Base-by-base conservation (phyloP, 2,329 filamentous ascomycete genomes). In the Talaromyces sp. region DNA sequence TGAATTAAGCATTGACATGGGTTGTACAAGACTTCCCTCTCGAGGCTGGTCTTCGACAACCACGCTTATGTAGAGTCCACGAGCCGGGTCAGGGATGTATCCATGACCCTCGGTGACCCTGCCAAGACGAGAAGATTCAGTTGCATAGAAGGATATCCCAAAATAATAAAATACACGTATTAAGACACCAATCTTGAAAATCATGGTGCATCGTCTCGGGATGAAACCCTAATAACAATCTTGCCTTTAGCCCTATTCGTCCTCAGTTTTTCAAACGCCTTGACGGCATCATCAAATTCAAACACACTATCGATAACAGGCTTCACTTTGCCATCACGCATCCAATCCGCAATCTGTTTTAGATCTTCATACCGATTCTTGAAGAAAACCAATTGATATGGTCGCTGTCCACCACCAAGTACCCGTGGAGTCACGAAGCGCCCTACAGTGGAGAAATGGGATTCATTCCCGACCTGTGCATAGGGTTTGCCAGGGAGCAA, bases 191-290 rank as follows among this genome's bases (percentile, higher is more conserved):
- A 33, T n/a, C n/a, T 35, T 13, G 17, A 8, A 19, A 13, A 19
- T 21, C 4, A 17, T 17, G 10, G 10, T 2, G 2, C 17, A 35
- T 8, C 5, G 13, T 39, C 48, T 10, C n/a, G 21, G 13, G 48
- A 19, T 22, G 35, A 19, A 37, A 75, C 70, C 60, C 66, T 70
- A 63, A 81, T 65, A 25, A 88, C 75, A 61, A 88, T 71, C 72
- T 88, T 88, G 0, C 85, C 86, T 61, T 72, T 80, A 1, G 80
- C 76, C 35, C 79, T 76, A 0, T 80, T 80, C 0, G 74, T 80
- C 71, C 81, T 84, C 64, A 87, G 65, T 66, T 78, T 83, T 67
- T 80, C 78, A 69, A 82, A 84, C 1, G 84, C 85, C 65, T 80
- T 77, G 1, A 78, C 77, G 1, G 77, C 80, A 57, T 87, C 78